A percentile compares a stretch with the other conserved stretches of the same genome.
Evolutionary conservation across 176 grass and related monocot species (phyloP).

Genomic region (Carex parvula): DNA sequence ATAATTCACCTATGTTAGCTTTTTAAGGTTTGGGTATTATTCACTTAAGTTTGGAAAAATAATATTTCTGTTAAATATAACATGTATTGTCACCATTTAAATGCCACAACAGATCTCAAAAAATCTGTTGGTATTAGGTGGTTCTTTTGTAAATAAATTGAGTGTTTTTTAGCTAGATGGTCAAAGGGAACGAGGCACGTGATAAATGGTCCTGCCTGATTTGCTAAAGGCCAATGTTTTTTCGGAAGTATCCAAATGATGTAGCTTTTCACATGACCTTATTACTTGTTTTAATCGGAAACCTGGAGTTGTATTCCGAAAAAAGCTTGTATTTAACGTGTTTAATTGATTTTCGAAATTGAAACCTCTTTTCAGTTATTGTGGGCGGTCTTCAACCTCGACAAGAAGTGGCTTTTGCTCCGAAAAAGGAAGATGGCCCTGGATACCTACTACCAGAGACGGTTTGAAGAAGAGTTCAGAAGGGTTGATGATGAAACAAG

Average conservation of each 20-base stretch:
- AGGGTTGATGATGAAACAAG: conserved; percentile 74
- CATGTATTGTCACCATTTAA: neutral
- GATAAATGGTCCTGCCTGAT: neutral
- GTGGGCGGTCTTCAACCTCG: conserved; percentile 78
- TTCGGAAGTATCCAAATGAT: neutral
- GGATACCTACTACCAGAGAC: conserved; percentile 70
- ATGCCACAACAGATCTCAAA: neutral
- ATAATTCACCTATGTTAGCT: neutral
- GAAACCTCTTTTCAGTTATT: conserved; percentile 49
- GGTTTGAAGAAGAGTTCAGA: conserved; percentile 71
- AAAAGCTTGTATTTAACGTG: neutral
- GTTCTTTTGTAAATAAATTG: neutral
- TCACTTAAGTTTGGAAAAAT: neutral
- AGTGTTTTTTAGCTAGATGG: neutral
- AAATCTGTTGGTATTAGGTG: neutral
- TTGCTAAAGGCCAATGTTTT: neutral
- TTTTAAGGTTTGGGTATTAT: neutral
- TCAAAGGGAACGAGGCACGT: neutral
- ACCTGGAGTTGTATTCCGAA: neutral
- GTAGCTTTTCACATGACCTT: neutral
- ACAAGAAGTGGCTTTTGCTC: conserved; percentile 91
- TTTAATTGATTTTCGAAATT: conserved; percentile 16
- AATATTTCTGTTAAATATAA: neutral
- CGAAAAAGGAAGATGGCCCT: conserved; percentile 90
- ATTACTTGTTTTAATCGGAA: neutral